Evolutionary conservation across 2,329 filamentous ascomycete species (phyloP), one percentile per base, ranked within the genome.

Genomic region (Colletotrichum eleusines): DNA sequence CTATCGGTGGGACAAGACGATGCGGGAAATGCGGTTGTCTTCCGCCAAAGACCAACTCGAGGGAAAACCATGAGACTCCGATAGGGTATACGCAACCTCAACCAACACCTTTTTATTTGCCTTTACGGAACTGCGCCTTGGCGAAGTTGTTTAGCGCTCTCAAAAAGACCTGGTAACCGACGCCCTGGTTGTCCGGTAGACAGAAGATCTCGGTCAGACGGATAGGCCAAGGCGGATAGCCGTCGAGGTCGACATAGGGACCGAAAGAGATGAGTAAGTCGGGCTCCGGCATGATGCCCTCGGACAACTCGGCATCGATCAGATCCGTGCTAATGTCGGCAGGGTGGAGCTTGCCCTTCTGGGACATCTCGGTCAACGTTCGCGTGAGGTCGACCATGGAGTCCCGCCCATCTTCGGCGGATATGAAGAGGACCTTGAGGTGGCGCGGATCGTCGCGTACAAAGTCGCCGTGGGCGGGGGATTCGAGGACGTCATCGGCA

Each of bases 141-240:
- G 94, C 92, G 82, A 90, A 99, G 76, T 92, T 94, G 80, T 93
- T 92, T 75, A 99, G 83, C 1, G 92, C 95, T 73, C 91, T 88
- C 74, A 98, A 85, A 80, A 98, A 99, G 38, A 97, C 92, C 78
- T 98, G 95, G 80, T 99, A 99, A 54, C 94, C 94, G 23, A 99
- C 95, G 1, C 90, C 90, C 73, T 92, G 88, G 79, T 94, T 94
- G 78, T 95, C 92, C 67, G 88, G 87, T 16, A 93, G 84, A 76
- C 90, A 89, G 80, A 95, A 98, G 69, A 99, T 98, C 85, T 99
- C 96, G 0, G 95, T 98, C 78, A 99, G 84, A 53, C 96, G 89
- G 72, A 98, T 88, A 82, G 98, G 96, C 96, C 96, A 99, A 1
- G 96, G 96, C 12, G 96, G 96, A 79, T 98, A 99, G 12, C 96